Base-by-base conservation (phyloP, 352 stramenopile species). In the Nothophytophthora sp. region DNA sequence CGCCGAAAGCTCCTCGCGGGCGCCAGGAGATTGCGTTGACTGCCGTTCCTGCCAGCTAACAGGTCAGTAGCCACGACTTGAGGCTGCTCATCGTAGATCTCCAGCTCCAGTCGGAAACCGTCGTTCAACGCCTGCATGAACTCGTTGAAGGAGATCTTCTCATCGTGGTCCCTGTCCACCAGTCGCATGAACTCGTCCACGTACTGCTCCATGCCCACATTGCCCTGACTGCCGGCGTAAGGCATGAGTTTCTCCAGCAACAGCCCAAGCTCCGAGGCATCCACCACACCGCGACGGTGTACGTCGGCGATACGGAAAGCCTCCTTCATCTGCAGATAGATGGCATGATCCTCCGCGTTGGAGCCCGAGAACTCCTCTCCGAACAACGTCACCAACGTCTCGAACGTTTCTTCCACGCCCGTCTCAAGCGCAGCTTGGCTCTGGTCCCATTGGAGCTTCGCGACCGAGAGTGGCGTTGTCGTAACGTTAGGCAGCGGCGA, bases 241-340 rank as follows among this genome's bases (percentile, higher is more conserved):
- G 68, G 68, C 51, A 90, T 76, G 15, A 90, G 50, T 47, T 82
- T 84, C 37, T 92, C 75, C 9, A 92, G 50, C 32, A 92, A 29
- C 23, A 81, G 50, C 38, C 63, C 60, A 10, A 92, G 60, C 34
- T 89, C 81, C 4, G 66, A 63, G 1, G 66, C 57, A 51, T 92
- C 76, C 0, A 92, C 77, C 18, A 84, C 76, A 0, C 78, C 78
- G 16, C 68, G 67, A 29, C 78, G 72, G 30, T 92, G 68, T 8
- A 80, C 73, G 52, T 88, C 79, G 5, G 79, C 76, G 4, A 85
- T 52, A 13, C 79, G 76, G 39, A 90, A 90, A 1, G 79, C 79
- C 36, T 90, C 76, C 42, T 87, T 87, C 76, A 90, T 85, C 29
- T 90, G 76, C 71, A 90, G 74, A 40, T 88, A 90, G 19, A 88